phyloP scores from a whole-genome alignment of 2,329 filamentous ascomycete species.

The Rhexocercosporidium sp. region DNA sequence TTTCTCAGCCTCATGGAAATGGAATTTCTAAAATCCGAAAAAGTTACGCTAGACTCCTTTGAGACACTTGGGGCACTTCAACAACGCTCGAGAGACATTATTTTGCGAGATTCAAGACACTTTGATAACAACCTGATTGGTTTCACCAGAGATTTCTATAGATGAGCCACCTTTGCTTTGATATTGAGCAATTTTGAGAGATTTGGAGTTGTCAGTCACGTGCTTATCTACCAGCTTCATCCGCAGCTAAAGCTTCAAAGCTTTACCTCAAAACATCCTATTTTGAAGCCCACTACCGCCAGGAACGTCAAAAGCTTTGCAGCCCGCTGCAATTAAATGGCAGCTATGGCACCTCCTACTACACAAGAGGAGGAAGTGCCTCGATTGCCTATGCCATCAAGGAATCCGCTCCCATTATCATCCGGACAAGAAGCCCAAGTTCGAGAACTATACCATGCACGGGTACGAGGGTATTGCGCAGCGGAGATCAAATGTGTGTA shows the following conservation, averaged over 20 bases:
- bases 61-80: not conserved
- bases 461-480: conserved; percentile 77
- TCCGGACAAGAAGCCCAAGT: conserved; percentile 83
- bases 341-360: conserved; percentile 38
- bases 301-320: conserved; percentile 3
- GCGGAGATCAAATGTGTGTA: conserved; percentile 75
- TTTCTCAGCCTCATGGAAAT: conserved; percentile 14
- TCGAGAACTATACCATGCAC: conserved; percentile 78
- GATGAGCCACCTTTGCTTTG: not conserved
- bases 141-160: not conserved
- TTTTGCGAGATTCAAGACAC: not conserved
- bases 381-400: conserved; percentile 55
- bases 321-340: conserved; percentile 30
- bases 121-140: not conserved
- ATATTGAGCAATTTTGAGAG: not conserved
- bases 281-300: not conserved
- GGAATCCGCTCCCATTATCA: conserved; percentile 83
- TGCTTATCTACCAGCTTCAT: not conserved
- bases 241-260: not conserved
- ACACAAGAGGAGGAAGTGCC: conserved; percentile 36
- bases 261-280: conserved; percentile 23
- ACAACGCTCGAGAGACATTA: no score
- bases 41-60: not conserved
- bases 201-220: not conserved
- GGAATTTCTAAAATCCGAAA: not conserved